Base-by-base conservation (phyloP, 208 protist species). In the Wallacemonas sp. region DNA sequence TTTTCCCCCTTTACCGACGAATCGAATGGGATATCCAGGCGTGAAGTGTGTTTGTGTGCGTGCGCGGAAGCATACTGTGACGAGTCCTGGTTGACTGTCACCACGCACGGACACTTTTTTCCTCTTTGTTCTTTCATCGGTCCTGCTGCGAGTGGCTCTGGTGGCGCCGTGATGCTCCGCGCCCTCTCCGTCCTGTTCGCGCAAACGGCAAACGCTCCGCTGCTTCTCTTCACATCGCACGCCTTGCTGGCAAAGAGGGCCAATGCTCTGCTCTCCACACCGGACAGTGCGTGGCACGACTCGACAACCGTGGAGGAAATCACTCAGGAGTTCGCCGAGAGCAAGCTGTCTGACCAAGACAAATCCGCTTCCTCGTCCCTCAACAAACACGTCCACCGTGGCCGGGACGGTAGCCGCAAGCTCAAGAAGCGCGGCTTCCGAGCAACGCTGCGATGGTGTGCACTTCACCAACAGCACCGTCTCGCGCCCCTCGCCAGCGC, bases 401-500 rank as follows among this genome's bases (percentile, higher is more conserved):
- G n/a, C n/a, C n/a, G n/a, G n/a, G n/a, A n/a, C n/a, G n/a, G n/a
- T n/a, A n/a, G n/a, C n/a, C 50, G 50, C 29, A 76, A 79, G 10
- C 33, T 69, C 36, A 93, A 93, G 41, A 75, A 61, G 19, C 60
- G 57, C 6, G 84, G 78, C 1, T 90, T 94, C 71, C 69, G 90
- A 33, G 74, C 76, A 2, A 39, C 90, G 27, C 74, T 85, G 29
- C 67, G 65, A 19, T 94, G 84, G 84, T 94, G 88, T 53, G 74
- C 61, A 19, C 58, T 71, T 29, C 81, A 93, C 63, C 87, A 91
- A 53, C 52, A 79, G 21, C 27, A n/a, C 1, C 19, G 17, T 0
- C 24, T 12, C 1, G 2, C 15, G 24, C 10, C 19, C n/a, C 6
- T 21, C 24, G 26, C 1, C 13, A n/a, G 13, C 29, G 52, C 0